Evolutionary conservation across 1,284 basidiomycete genomes (phyloP).

Genomic region (Omphalotus olearius): DNA sequence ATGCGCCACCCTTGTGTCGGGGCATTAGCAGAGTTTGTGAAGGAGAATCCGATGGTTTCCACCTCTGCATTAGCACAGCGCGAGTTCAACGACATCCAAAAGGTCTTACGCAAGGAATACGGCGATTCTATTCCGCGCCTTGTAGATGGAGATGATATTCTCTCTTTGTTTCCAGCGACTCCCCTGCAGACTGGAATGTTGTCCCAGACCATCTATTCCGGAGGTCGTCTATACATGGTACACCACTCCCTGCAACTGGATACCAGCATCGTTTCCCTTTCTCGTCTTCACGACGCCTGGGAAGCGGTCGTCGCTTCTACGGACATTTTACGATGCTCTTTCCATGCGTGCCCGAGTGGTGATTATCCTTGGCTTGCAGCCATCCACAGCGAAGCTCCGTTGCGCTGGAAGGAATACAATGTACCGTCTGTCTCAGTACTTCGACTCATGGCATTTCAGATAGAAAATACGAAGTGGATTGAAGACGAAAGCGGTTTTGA

Average conservation of each 20-base stretch:
- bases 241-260: conserved; percentile 8
- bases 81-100: conserved; percentile 8
- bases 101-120: conserved; percentile 1
- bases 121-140: conserved; percentile 1
- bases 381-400: conserved; percentile 6
- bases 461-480: conserved; percentile 1
- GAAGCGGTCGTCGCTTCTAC: conserved; percentile 7
- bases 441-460: background rate
- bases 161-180: conserved; percentile 8
- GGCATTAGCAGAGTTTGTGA: conserved; percentile 7
- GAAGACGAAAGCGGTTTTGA: conserved; percentile 3
- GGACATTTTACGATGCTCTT: conserved; percentile 11
- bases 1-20: conserved; percentile 12
- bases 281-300: conserved; percentile 4
- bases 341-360: conserved; percentile 1
- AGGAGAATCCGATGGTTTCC: background rate
- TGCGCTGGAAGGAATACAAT: conserved; percentile 7
- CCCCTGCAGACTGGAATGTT: conserved; percentile 14
- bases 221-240: conserved; percentile 9
- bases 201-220: conserved; percentile 7
- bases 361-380: conserved; percentile 11
- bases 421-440: background rate
- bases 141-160: conserved; percentile 1
- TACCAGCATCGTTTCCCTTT: background rate
- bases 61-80: conserved; percentile 1